Evolutionary conservation across 2,329 filamentous ascomycete genomes (phyloP).

Genomic region (Xylaria sp.): DNA sequence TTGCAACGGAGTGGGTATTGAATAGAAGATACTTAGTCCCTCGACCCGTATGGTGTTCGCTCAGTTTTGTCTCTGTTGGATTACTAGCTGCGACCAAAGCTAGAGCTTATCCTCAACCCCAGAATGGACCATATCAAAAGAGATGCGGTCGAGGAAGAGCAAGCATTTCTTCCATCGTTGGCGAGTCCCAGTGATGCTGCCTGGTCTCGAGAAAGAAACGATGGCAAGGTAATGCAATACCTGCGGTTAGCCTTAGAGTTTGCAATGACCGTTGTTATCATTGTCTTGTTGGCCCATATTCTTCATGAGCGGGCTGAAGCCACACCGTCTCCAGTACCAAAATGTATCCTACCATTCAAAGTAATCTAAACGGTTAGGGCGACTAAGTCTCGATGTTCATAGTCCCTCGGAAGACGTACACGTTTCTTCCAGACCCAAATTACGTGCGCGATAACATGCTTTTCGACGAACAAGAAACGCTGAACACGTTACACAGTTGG

Average conservation of each 20-base stretch:
- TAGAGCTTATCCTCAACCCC: slow-evolving; percentile 4
- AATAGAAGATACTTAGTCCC: not conserved
- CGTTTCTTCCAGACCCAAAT: slow-evolving; percentile 47
- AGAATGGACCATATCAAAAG: slow-evolving; percentile 41
- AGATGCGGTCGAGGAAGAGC: slow-evolving; percentile 45
- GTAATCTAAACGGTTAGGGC: not conserved
- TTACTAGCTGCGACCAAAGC: not conserved
- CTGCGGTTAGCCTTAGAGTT: slow-evolving; percentile 47
- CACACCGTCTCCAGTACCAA: slow-evolving; percentile 47
- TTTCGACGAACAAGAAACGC: slow-evolving; percentile 48
- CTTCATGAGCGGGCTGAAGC: slow-evolving; percentile 35
- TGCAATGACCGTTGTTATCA: slow-evolving; percentile 47
- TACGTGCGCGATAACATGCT: slow-evolving; percentile 51
- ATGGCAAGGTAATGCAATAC: slow-evolving; percentile 37
- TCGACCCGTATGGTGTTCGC: not conserved
- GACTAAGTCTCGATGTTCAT: slow-evolving; percentile 23
- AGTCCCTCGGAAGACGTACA: slow-evolving; percentile 52
- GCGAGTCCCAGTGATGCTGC: slow-evolving; percentile 27
- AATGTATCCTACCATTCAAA: slow-evolving; percentile 41
- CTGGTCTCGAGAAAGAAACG: slow-evolving; percentile 32
- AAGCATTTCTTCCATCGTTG: slow-evolving; percentile 45
- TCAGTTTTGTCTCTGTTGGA: not conserved
- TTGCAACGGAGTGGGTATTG: slow-evolving; percentile 5
- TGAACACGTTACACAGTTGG: slow-evolving; percentile 51
- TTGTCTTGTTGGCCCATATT: slow-evolving; percentile 40